Conservation (phyloP, 2,329 filamentous ascomycete species). For the Cadophora sp. region DNA sequence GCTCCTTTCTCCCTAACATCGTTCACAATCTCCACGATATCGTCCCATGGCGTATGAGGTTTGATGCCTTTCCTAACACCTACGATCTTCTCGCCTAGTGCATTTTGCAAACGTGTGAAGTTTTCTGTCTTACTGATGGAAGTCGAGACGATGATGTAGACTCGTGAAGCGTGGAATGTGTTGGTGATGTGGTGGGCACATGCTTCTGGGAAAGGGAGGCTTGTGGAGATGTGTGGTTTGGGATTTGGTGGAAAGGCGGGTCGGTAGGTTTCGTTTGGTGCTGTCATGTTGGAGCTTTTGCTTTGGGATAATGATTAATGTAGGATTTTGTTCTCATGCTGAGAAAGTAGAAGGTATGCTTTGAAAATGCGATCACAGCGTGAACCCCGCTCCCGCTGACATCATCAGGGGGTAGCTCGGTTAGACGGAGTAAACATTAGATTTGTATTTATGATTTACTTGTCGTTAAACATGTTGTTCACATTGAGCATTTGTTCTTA, state of each 20-base stretch:
- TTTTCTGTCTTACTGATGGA: conserved; percentile 42
- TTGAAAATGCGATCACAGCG: neutral
- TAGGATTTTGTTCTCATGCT: too few species aligned
- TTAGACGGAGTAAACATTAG: neutral
- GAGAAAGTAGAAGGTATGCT: neutral
- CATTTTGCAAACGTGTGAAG: conserved; percentile 34
- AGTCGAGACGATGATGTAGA: conserved; percentile 42
- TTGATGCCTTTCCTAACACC: conserved; percentile 40
- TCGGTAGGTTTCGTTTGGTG: conserved; percentile 19
- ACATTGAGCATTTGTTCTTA: too few species aligned
- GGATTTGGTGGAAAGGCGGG: conserved; percentile 12
- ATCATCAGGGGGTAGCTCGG: neutral
- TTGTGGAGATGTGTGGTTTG: conserved; percentile 33
- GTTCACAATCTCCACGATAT: conserved; percentile 36
- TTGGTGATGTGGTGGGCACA: conserved; percentile 41
- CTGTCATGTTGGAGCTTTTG: neutral
- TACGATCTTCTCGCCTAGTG: conserved; percentile 37
- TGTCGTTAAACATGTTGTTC: neutral
- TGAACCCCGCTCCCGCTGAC: neutral
- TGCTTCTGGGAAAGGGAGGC: conserved; percentile 41
- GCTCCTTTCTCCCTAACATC: conserved; percentile 17
- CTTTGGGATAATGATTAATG: too few species aligned
- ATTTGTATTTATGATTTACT: neutral
- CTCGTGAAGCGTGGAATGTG: conserved; percentile 39
- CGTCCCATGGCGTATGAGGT: conserved; percentile 40